These are phyloP conservation scores for Cadophora malorum DNA, from an alignment of 2,329 filamentous ascomycete genomes.

Conservation along the genomic window DNA sequence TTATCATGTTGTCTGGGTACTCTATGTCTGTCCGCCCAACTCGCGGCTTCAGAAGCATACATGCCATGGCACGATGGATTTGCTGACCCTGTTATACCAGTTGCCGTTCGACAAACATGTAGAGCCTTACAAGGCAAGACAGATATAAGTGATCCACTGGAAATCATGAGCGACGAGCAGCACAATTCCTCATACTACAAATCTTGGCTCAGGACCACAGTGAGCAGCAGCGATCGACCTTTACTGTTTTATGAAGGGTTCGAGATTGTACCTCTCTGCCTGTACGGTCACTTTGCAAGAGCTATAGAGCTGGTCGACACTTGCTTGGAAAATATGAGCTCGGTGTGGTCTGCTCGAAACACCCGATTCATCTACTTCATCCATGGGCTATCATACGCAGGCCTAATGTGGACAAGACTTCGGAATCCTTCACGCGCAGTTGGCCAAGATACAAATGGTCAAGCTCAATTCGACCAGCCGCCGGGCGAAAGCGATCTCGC, in stretches of 20 bases:
- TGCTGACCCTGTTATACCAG: background rate
- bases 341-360: slow-evolving; percentile 66
- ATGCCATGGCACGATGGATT: background rate
- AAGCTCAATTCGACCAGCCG: slow-evolving; percentile 36
- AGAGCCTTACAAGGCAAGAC: slow-evolving; percentile 81
- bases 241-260: slow-evolving; percentile 72
- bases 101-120: slow-evolving; percentile 68
- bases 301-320: slow-evolving; percentile 62
- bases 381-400: slow-evolving; percentile 63
- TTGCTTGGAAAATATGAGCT: slow-evolving; percentile 54
- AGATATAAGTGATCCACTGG: slow-evolving; percentile 49
- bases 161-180: slow-evolving; percentile 71
- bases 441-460: slow-evolving; percentile 45
- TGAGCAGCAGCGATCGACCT: slow-evolving; percentile 64
- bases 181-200: slow-evolving; percentile 66
- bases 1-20: background rate
- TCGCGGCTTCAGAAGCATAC: too few species aligned
- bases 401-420: slow-evolving; percentile 50
- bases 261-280: slow-evolving; percentile 66
- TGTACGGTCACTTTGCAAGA: slow-evolving; percentile 67
- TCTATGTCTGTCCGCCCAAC: background rate
- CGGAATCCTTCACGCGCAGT: slow-evolving; percentile 39
- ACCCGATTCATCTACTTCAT: slow-evolving; percentile 64
- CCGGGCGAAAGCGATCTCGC: slow-evolving; percentile 50
- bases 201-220: slow-evolving; percentile 61